Conservation (phyloP, 176 grass and related monocot genomes). For the Phragmites australis region DNA sequence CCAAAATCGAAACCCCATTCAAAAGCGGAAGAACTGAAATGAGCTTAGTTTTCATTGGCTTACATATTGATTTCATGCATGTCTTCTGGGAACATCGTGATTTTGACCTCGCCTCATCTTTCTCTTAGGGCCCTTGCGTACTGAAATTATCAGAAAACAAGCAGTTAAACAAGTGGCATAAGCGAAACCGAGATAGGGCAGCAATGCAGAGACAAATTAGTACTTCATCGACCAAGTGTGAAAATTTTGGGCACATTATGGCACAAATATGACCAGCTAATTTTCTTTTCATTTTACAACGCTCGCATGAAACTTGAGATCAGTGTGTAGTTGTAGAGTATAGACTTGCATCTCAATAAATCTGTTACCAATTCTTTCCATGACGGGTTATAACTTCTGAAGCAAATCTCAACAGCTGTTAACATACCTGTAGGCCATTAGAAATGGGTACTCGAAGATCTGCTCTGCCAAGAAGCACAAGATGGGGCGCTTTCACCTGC, state of each 20-base stretch:
- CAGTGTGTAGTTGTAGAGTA: background rate
- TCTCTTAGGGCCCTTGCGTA: conserved; percentile 55
- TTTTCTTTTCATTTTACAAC: too few species aligned
- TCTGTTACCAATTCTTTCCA: background rate
- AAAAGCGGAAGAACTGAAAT: background rate
- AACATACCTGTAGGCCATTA: conserved; percentile 59
- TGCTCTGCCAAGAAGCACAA: conserved; percentile 66
- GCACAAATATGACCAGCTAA: background rate
- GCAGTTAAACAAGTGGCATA: background rate
- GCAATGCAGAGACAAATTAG: background rate
- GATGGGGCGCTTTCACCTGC: conserved; percentile 53
- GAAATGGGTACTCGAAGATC: conserved; percentile 53
- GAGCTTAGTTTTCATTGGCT: background rate
- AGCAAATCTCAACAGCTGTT: background rate
- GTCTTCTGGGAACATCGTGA: conserved; percentile 62
- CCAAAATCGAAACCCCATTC: background rate
- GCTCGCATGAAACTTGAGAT: background rate
- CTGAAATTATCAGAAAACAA: conserved; percentile 20
- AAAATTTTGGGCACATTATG: background rate
- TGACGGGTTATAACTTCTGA: background rate
- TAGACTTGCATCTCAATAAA: background rate
- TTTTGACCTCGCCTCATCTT: conserved; percentile 41
- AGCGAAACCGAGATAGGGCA: background rate
- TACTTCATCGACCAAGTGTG: background rate
- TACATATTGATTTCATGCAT: conserved; percentile 59